Evolutionary conservation across 306 rosid species (phyloP).

Genomic region (Cucurbita maxima): DNA sequence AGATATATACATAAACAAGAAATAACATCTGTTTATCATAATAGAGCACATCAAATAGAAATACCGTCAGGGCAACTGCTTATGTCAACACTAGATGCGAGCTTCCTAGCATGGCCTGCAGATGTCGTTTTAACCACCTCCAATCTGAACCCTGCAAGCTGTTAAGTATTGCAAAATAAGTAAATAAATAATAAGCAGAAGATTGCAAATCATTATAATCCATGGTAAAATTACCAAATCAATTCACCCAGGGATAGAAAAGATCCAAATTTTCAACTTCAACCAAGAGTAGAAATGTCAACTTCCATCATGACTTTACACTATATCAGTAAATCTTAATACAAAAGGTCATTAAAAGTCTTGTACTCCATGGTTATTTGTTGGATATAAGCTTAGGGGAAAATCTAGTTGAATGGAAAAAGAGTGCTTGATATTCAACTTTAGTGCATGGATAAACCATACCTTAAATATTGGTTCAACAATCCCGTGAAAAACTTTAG

Average conservation of each 20-base stretch:
- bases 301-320: background rate
- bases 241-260: background rate
- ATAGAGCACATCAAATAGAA: slow-evolving; percentile 7
- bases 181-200: background rate
- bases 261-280: background rate
- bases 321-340: background rate
- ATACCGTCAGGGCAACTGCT: slow-evolving; percentile 93
- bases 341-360: background rate
- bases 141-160: slow-evolving; percentile 99
- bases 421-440: background rate
- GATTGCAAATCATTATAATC: background rate
- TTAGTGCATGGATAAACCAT: slow-evolving; percentile 3
- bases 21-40: background rate
- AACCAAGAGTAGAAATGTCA: background rate
- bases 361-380: background rate
- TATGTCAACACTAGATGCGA: slow-evolving; percentile 87
- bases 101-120: slow-evolving; percentile 86
- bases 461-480: slow-evolving; percentile 95
- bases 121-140: slow-evolving; percentile 83
- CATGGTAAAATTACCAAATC: background rate
- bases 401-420: background rate
- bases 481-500: slow-evolving; percentile 69
- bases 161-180: slow-evolving; percentile 21
- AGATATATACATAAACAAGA: slow-evolving; percentile 11
- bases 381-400: background rate